Conservation (phyloP, 176 grass and related monocot genomes). For the Aegilops umbellulata region DNA sequence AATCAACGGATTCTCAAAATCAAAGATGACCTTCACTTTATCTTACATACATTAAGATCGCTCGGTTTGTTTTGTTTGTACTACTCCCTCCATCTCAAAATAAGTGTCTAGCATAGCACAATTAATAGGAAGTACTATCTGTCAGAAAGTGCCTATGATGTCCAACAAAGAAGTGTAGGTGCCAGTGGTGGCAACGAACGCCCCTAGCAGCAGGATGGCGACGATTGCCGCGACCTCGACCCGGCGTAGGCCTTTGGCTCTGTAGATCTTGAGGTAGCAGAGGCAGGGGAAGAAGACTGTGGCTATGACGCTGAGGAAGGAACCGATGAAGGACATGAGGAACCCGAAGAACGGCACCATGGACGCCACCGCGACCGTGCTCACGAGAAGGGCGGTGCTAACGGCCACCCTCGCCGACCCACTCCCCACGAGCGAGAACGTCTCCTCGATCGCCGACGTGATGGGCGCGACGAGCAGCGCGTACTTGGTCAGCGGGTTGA, state of each 20-base stretch:
- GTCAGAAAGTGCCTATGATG: slow-evolving; percentile 38
- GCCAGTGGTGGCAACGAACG: slow-evolving; percentile 37
- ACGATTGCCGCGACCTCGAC: slow-evolving; percentile 28
- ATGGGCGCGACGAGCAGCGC: slow-evolving; percentile 37
- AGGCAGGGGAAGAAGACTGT: slow-evolving; percentile 29
- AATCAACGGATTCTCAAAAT: too few species aligned
- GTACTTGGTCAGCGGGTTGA: neutral
- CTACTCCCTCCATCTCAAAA: too few species aligned
- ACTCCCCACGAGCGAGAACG: neutral
- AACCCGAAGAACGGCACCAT: slow-evolving; percentile 47
- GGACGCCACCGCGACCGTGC: slow-evolving; percentile 47
- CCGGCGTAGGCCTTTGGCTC: slow-evolving; percentile 11
- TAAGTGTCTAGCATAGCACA: too few species aligned
- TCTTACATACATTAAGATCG: too few species aligned
- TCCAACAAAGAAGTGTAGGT: slow-evolving; percentile 49
- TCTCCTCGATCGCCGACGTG: slow-evolving; percentile 44
- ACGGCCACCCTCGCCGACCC: slow-evolving; percentile 25
- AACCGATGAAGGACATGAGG: slow-evolving; percentile 47
- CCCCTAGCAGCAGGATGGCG: slow-evolving; percentile 41
- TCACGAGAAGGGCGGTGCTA: slow-evolving; percentile 36
- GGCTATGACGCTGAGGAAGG: slow-evolving; percentile 48
- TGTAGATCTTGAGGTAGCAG: slow-evolving; percentile 59
- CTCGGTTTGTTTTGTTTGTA: too few species aligned
- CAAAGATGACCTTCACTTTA: too few species aligned
- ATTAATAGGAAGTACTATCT: too few species aligned